Conservation (phyloP, 192 early-diverging fungal species). For the Umbelopsis vinacea region DNA sequence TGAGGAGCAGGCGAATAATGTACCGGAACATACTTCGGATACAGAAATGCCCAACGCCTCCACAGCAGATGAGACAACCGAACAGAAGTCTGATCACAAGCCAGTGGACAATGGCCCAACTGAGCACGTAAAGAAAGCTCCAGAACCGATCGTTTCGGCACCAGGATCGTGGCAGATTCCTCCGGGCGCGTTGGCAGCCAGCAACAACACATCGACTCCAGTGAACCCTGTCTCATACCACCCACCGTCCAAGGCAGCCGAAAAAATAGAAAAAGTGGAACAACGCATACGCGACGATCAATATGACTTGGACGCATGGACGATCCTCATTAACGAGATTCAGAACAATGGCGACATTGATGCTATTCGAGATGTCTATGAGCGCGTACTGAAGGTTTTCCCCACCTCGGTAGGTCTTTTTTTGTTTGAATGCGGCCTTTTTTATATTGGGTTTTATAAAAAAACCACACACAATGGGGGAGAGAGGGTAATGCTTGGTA, state of each 20-base stretch:
- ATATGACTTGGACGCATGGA: constrained; percentile 74
- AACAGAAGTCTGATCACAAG: neutral
- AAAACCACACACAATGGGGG: neutral
- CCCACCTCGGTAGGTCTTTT: constrained; percentile 77
- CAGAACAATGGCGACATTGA: constrained; percentile 58
- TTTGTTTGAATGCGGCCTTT: neutral
- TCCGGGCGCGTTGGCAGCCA: constrained; percentile 35
- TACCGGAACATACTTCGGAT: neutral
- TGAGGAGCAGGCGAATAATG: neutral
- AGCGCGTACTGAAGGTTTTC: constrained; percentile 73
- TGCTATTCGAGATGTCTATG: constrained; percentile 67
- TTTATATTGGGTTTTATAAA: too few relatives aligned
- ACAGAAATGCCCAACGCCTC: neutral
- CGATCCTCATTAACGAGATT: constrained; percentile 62
- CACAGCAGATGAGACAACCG: neutral
- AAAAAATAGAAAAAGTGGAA: constrained; percentile 58
- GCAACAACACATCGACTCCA: neutral
- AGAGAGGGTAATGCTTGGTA: neutral
- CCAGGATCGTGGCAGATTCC: constrained; percentile 56
- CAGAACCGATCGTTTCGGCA: constrained; percentile 25
- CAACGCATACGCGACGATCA: constrained; percentile 54
- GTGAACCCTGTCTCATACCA: too few relatives aligned
- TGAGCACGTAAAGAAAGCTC: neutral
- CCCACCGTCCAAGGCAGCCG: constrained; percentile 23
- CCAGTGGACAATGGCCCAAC: neutral